A percentile compares a stretch with the other conserved stretches of the same genome.
These are phyloP conservation scores for Mangifera indica DNA, from an alignment of 345 rosid genomes.

Conservation along the genomic window DNA sequence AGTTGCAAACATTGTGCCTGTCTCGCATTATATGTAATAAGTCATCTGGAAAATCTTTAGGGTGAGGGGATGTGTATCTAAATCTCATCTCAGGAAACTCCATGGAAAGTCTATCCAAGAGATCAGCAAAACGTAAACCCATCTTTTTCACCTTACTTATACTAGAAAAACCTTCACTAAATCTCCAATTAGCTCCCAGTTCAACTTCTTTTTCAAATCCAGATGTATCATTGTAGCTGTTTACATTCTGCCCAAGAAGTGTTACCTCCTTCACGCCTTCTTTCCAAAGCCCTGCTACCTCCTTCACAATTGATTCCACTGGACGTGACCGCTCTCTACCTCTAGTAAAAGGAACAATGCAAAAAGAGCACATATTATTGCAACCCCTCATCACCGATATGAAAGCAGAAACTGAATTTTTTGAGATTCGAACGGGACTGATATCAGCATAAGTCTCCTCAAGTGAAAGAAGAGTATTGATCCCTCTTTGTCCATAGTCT, in stretches of 20 bases:
- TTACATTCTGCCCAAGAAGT: slow-evolving; percentile 91
- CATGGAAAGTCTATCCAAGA: slow-evolving; percentile 71
- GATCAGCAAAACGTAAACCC: slow-evolving; percentile 91
- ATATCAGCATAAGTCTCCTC: slow-evolving; percentile 96
- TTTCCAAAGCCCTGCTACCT: slow-evolving; percentile 82
- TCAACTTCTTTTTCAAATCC: slow-evolving; percentile 54
- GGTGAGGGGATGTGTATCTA: slow-evolving; percentile 95
- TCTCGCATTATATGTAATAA: slow-evolving; percentile 75
- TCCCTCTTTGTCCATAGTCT: slow-evolving; percentile 88
- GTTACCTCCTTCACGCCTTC: slow-evolving; percentile 91
- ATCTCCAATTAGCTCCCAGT: slow-evolving; percentile 66
- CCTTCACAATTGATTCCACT: slow-evolving; percentile 79
- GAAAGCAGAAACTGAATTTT: slow-evolving; percentile 71
- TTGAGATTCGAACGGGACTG: slow-evolving; percentile 65
- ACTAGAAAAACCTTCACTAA: slow-evolving; percentile 85
- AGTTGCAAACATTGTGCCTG: slow-evolving; percentile 75
- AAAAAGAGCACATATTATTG: slow-evolving; percentile 95
- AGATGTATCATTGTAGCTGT: slow-evolving; percentile 83
- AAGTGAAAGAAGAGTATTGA: slow-evolving; percentile 86
- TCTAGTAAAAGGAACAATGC: slow-evolving; percentile 94
- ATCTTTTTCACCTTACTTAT: slow-evolving; percentile 67
- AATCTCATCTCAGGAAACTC: slow-evolving; percentile 93
- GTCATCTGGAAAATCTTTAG: slow-evolving; percentile 90
- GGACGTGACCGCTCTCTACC: slow-evolving; percentile 93
- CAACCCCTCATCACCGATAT: slow-evolving; percentile 96